Conservation (phyloP, 352 stramenopile genomes). For the Pythium guiyangense region DNA sequence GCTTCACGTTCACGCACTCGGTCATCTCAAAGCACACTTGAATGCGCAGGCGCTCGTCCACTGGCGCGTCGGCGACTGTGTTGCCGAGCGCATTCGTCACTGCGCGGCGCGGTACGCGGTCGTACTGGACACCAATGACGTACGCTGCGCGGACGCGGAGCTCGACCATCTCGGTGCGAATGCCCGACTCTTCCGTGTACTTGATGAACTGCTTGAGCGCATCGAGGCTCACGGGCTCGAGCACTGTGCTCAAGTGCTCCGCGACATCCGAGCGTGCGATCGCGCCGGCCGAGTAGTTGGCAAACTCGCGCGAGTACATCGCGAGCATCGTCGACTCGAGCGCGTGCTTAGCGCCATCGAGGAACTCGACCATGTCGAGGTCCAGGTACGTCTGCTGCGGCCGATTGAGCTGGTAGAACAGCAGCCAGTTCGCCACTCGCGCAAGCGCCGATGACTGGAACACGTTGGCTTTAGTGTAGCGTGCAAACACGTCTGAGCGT, state of each 20-base stretch:
- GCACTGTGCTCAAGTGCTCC: too few species aligned
- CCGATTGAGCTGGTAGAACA: conserved; percentile 8
- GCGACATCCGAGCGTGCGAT: too few species aligned
- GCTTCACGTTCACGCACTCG: conserved; percentile 32
- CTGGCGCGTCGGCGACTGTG: conserved; percentile 19
- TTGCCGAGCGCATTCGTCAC: conserved; percentile 25
- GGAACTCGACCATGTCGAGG: conserved; percentile 8
- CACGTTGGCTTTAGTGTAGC: not conserved
- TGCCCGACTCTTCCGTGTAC: too few species aligned
- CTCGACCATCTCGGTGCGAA: too few species aligned
- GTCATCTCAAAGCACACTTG: conserved; percentile 33
- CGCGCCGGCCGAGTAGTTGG: conserved; percentile 35
- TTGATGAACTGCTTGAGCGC: too few species aligned
- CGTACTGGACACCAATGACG: conserved; percentile 40
- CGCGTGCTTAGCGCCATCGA: conserved; percentile 16
- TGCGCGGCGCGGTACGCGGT: too few species aligned
- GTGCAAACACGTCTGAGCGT: conserved; percentile 1
- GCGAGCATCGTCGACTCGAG: conserved; percentile 1
- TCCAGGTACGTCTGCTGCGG: not conserved
- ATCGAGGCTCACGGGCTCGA: too few species aligned
- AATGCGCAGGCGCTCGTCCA: conserved; percentile 33
- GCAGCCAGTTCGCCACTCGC: conserved; percentile 1
- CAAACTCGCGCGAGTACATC: conserved; percentile 53
- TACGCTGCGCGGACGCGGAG: too few species aligned
- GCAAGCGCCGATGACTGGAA: conserved; percentile 6